A percentile compares a stretch with the other conserved stretches of the same genome.
Conservation (phyloP, 2,329 filamentous ascomycete species). For the Cladophialophora bantiana region DNA sequence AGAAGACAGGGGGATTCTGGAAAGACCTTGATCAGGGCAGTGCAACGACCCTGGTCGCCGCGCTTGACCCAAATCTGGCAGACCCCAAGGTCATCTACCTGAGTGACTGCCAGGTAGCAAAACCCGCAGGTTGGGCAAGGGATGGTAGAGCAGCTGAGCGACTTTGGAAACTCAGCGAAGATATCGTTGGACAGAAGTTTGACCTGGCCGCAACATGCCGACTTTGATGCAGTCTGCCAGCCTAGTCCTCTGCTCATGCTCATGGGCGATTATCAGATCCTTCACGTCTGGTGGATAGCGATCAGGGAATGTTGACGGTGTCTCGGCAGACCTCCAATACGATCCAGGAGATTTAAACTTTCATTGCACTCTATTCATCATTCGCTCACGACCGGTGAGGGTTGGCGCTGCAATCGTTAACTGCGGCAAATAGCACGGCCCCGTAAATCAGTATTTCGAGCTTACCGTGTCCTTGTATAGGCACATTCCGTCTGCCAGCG, state of each 20-base stretch:
- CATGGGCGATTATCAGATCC: not conserved
- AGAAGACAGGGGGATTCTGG: constrained; percentile 42
- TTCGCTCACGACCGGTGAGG: not conserved
- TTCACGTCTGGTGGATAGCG: not conserved
- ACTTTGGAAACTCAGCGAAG: constrained; percentile 35
- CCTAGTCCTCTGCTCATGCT: not conserved
- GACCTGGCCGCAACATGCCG: constrained; percentile 15
- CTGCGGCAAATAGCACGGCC: not conserved
- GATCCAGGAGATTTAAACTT: not conserved
- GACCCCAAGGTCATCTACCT: constrained; percentile 43
- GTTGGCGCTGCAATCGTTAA: not conserved
- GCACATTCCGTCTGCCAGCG: not conserved
- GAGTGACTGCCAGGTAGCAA: constrained; percentile 46
- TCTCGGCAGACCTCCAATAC: not conserved
- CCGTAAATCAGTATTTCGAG: not conserved
- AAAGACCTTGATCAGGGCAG: constrained; percentile 35
- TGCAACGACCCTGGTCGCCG: constrained; percentile 53
- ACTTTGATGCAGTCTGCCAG: not conserved
- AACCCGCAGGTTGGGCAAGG: constrained; percentile 42
- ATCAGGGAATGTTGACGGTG: not conserved
- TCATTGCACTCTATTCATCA: not conserved
- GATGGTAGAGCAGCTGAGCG: constrained; percentile 36
- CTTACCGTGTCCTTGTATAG: not conserved
- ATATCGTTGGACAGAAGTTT: constrained; percentile 48
- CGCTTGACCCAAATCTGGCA: constrained; percentile 51